phyloP scores from a whole-genome alignment of 805 yeast genomes.

The Myxozyma monticola region DNA sequence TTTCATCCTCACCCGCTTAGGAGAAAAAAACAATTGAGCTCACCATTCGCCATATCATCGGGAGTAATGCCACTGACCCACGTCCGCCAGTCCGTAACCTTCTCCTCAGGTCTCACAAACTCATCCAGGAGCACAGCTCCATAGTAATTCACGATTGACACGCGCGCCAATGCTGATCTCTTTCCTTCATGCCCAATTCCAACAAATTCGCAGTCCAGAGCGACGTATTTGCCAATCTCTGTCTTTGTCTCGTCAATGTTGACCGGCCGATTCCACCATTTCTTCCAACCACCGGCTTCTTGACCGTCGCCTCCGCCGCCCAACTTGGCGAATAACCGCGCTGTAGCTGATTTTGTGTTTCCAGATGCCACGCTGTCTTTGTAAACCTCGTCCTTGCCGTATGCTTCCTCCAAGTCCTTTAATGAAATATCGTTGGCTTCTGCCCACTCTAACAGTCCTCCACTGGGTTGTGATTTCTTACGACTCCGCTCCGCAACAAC shows the following conservation, averaged over 20 bases:
- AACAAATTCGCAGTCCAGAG: constrained; percentile 93
- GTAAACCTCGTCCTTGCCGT: constrained; percentile 23
- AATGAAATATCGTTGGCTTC: constrained; percentile 36
- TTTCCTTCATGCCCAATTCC: constrained; percentile 78
- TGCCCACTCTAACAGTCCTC: constrained; percentile 34
- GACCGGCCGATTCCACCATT: constrained; percentile 19
- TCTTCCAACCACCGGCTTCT: neutral
- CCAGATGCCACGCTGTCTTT: neutral
- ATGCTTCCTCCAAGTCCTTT: constrained; percentile 32
- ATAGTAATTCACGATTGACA: constrained; percentile 79
- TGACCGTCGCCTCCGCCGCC: constrained; percentile 3
- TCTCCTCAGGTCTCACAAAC: constrained; percentile 72
- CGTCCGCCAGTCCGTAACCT: constrained; percentile 88
- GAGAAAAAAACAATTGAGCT: neutral
- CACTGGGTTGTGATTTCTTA: neutral
- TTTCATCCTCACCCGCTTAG: neutral
- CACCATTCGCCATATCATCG: constrained; percentile 52
- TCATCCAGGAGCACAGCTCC: constrained; percentile 72
- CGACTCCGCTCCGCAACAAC: neutral
- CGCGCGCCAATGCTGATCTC: constrained; percentile 74
- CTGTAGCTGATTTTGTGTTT: constrained; percentile 16
- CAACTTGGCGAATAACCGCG: constrained; percentile 17
- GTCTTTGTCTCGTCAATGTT: constrained; percentile 27
- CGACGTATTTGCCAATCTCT: constrained; percentile 68
- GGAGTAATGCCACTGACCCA: constrained; percentile 88